A percentile compares a stretch with the other conserved stretches of the same genome.
Conservation (phyloP, 352 stramenopile genomes). For the Globisporangium nunn region DNA sequence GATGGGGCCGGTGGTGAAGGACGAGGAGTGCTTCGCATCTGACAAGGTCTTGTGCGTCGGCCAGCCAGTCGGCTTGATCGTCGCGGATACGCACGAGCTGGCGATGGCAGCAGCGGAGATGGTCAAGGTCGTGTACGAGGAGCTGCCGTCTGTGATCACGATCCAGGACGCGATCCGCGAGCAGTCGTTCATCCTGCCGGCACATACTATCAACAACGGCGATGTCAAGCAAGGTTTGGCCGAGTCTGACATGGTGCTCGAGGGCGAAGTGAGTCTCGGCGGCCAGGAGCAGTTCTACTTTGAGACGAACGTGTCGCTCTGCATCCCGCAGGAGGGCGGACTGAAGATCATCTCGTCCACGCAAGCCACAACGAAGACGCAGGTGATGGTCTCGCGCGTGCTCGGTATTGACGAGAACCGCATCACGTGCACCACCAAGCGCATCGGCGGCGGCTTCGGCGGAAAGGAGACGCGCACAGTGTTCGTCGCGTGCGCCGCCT, state of each 20-base stretch:
- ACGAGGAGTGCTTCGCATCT: conserved; percentile 86
- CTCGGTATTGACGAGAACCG: conserved; percentile 87
- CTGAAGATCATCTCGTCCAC: conserved; percentile 93
- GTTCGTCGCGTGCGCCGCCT: conserved; percentile 89
- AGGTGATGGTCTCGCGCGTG: conserved; percentile 85
- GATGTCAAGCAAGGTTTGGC: conserved; percentile 69
- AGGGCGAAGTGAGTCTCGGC: conserved; percentile 86
- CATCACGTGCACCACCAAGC: conserved; percentile 90
- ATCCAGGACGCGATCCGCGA: conserved; percentile 94
- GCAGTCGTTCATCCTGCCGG: conserved; percentile 84
- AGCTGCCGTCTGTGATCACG: conserved; percentile 85
- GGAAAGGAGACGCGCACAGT: conserved; percentile 93
- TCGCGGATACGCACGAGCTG: conserved; percentile 76
- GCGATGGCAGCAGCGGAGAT: conserved; percentile 71
- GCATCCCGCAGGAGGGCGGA: conserved; percentile 75
- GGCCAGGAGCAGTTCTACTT: conserved; percentile 97
- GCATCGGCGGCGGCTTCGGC: conserved; percentile 95
- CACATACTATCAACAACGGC: conserved; percentile 81
- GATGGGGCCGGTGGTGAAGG: conserved; percentile 74
- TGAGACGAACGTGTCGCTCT: conserved; percentile 86
- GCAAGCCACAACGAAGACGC: conserved; percentile 91
- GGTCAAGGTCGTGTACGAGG: conserved; percentile 87
- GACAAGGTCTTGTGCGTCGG: conserved; percentile 66
- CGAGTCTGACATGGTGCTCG: conserved; percentile 65
- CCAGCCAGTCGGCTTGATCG: conserved; percentile 74